These are phyloP conservation scores for Phytophthora sp. DNA, from an alignment of 352 stramenopile species.

Conservation along the genomic window DNA sequence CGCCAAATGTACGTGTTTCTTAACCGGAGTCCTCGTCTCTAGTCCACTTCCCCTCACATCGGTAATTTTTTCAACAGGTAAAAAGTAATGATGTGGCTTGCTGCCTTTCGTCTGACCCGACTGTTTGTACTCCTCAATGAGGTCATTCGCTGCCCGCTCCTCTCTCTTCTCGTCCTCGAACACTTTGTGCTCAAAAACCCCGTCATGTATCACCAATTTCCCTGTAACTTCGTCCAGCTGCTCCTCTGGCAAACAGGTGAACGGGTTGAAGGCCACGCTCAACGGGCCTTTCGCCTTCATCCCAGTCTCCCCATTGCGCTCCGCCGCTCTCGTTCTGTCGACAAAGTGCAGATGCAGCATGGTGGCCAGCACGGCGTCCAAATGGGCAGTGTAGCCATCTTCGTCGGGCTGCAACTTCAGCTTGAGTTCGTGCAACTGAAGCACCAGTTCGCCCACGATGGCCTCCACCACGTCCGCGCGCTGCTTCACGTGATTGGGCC, in stretches of 20 bases:
- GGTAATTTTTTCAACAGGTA: background rate
- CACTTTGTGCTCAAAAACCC: slow-evolving; percentile 35
- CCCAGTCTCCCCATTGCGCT: slow-evolving; percentile 23
- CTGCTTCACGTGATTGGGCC: slow-evolving; percentile 41
- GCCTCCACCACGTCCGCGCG: slow-evolving; percentile 75
- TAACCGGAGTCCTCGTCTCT: background rate
- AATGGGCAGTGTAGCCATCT: slow-evolving; percentile 38
- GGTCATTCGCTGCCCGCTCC: slow-evolving; percentile 41
- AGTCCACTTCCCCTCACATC: background rate
- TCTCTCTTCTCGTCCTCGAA: slow-evolving; percentile 21
- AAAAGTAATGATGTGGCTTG: slow-evolving; percentile 43
- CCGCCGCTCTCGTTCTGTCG: slow-evolving; percentile 27
- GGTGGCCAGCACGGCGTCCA: slow-evolving; percentile 57
- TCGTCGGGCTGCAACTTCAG: background rate
- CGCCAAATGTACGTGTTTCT: slow-evolving; percentile 15
- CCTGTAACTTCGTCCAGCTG: slow-evolving; percentile 61
- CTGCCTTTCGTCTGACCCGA: background rate
- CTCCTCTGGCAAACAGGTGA: slow-evolving; percentile 65
- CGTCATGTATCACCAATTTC: slow-evolving; percentile 54
- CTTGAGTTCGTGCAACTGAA: slow-evolving; percentile 42
- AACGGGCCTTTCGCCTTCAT: slow-evolving; percentile 43
- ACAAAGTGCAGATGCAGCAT: slow-evolving; percentile 73
- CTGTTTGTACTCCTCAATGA: slow-evolving; percentile 50
- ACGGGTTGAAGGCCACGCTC: slow-evolving; percentile 60
- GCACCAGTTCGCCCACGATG: slow-evolving; percentile 64